These are phyloP conservation scores for Paraphaeosphaeria sporulosa DNA, from an alignment of 2,329 filamentous ascomycete species.

Conservation along the genomic window DNA sequence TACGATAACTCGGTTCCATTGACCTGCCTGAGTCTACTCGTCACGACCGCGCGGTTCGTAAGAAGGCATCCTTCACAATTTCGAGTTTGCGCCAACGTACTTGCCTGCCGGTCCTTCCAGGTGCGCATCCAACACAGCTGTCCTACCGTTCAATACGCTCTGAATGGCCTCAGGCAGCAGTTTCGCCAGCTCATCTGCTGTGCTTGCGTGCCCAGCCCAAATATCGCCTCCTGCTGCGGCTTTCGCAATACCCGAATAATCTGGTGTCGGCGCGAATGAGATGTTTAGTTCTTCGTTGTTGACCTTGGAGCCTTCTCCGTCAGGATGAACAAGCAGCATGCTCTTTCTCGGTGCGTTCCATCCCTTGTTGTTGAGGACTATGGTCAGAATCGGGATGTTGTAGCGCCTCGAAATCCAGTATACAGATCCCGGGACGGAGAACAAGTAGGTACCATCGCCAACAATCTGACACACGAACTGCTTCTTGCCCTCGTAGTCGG, in stretches of 20 bases:
- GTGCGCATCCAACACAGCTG: constrained; percentile 70
- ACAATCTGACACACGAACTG: constrained; percentile 60
- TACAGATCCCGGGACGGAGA: constrained; percentile 69
- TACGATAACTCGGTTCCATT: neutral
- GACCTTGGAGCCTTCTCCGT: constrained; percentile 67
- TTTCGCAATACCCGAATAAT: constrained; percentile 73
- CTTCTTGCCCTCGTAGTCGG: constrained; percentile 56
- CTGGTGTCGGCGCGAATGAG: constrained; percentile 69
- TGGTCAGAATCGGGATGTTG: constrained; percentile 70
- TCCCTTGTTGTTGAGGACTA: constrained; percentile 74
- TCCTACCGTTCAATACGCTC: constrained; percentile 63
- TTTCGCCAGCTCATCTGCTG: constrained; percentile 62
- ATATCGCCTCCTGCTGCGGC: constrained; percentile 69
- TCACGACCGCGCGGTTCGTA: neutral
- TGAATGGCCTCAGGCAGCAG: constrained; percentile 66
- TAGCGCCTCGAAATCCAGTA: constrained; percentile 75
- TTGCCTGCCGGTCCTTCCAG: constrained; percentile 65
- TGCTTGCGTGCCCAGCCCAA: constrained; percentile 67
- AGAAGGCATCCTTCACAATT: neutral
- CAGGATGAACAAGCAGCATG: constrained; percentile 70
- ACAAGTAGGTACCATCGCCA: constrained; percentile 73
- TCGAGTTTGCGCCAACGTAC: constrained; percentile 50
- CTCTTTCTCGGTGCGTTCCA: constrained; percentile 72
- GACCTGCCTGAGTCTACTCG: neutral
- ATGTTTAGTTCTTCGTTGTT: constrained; percentile 72